Evolutionary conservation across 2,329 filamentous ascomycete genomes (phyloP).

Genomic region (Pestalotiopsis sp.): DNA sequence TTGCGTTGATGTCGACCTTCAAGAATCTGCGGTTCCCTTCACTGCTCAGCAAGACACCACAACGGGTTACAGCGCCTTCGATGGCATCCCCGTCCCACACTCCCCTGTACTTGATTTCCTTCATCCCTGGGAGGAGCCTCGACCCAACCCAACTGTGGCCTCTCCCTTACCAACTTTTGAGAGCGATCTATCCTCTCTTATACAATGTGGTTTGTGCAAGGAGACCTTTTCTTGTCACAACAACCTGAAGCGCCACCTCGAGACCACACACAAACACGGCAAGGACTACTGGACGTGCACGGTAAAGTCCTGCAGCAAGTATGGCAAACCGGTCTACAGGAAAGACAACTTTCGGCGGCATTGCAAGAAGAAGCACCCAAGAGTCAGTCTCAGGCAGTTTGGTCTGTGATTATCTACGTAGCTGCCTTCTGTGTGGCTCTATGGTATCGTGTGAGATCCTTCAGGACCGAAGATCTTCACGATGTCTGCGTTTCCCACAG

Average conservation of each 20-base stretch:
- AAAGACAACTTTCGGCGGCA: conserved; percentile 10
- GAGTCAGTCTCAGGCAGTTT: neutral
- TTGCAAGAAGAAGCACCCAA: neutral
- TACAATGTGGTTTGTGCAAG: neutral
- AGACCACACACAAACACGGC: neutral
- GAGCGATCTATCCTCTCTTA: neutral
- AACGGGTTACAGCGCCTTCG: neutral
- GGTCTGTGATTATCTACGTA: conserved; percentile 4
- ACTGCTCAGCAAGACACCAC: conserved; percentile 8
- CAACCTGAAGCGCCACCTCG: neutral
- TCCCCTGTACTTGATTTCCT: neutral
- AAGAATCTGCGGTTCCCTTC: neutral
- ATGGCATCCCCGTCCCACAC: neutral
- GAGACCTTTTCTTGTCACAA: neutral
- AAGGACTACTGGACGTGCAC: conserved; percentile 12
- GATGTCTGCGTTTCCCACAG: too few species aligned
- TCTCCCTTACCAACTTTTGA: too few species aligned
- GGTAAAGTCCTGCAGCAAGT: neutral
- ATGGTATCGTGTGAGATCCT: neutral
- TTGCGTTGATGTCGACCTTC: neutral
- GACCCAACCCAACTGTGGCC: too few species aligned
- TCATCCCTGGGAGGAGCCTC: conserved; percentile 3
- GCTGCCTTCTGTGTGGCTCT: neutral
- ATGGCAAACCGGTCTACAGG: neutral
- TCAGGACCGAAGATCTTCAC: conserved; percentile 10